These are phyloP conservation scores for Phoma sp. DNA, from an alignment of 2,329 filamentous ascomycete genomes.

Conservation along the genomic window DNA sequence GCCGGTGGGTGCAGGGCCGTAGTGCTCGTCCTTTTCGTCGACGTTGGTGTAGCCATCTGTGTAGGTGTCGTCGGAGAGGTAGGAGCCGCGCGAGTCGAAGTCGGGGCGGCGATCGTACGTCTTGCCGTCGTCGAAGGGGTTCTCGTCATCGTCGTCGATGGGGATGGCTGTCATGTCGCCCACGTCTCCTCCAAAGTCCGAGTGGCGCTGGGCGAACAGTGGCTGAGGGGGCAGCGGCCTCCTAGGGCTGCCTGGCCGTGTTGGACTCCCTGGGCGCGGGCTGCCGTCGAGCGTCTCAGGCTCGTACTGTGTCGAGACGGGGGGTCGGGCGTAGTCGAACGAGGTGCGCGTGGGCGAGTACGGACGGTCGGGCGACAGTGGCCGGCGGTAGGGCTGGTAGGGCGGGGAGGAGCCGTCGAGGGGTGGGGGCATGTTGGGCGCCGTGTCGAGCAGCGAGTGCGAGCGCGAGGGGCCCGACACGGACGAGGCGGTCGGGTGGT, in stretches of 20 bases:
- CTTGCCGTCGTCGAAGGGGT: constrained; percentile 69
- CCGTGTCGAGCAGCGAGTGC: constrained; percentile 58
- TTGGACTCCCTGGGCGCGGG: constrained; percentile 87
- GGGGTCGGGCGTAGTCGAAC: constrained; percentile 72
- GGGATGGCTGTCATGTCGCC: constrained; percentile 78
- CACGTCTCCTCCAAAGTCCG: constrained; percentile 60
- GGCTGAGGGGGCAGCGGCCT: constrained; percentile 86
- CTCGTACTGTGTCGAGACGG: constrained; percentile 74
- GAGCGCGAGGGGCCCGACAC: constrained; percentile 54
- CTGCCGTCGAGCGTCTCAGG: constrained; percentile 87
- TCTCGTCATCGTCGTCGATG: constrained; percentile 60
- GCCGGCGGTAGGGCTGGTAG: constrained; percentile 64
- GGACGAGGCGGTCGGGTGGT: constrained; percentile 56
- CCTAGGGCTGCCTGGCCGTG: constrained; percentile 74
- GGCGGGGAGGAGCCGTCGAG: constrained; percentile 64
- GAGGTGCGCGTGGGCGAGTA: constrained; percentile 62
- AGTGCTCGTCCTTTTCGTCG: constrained; percentile 73
- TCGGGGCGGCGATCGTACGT: constrained; percentile 65
- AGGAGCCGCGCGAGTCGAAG: constrained; percentile 68
- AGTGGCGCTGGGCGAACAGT: constrained; percentile 67
- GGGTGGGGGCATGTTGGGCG: constrained; percentile 61
- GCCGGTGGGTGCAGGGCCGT: constrained; percentile 84
- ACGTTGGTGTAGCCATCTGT: constrained; percentile 56
- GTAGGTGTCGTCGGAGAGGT: constrained; percentile 66
- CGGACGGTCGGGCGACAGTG: constrained; percentile 60